phyloP scores from a whole-genome alignment of 495 filamentous ascomycete genomes.

The Aspergillus panamensis region DNA sequence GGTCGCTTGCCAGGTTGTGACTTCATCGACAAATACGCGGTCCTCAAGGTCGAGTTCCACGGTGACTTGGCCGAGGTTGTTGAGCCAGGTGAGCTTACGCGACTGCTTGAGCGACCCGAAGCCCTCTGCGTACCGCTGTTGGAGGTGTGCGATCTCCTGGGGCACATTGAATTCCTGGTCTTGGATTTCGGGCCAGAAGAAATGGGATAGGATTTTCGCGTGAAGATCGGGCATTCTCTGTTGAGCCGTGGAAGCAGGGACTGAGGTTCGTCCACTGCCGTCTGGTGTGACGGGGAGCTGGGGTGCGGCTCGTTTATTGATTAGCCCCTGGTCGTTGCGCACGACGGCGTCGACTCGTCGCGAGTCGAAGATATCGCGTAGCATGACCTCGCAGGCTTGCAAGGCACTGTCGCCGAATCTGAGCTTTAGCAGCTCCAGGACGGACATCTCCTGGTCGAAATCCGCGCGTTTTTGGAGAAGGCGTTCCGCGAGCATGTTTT shows the following conservation, averaged over 20 bases:
- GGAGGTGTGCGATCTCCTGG: slow-evolving; percentile 54
- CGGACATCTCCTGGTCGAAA: slow-evolving; percentile 73
- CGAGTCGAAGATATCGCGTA: slow-evolving; percentile 89
- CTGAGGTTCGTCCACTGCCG: background rate
- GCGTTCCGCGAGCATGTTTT: slow-evolving; percentile 76
- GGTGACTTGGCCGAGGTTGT: slow-evolving; percentile 72
- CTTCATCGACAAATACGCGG: slow-evolving; percentile 67
- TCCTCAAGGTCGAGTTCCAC: slow-evolving; percentile 83
- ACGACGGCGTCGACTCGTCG: slow-evolving; percentile 65
- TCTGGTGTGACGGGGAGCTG: slow-evolving; percentile 2
- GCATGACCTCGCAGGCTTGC: slow-evolving; percentile 95
- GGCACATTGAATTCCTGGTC: slow-evolving; percentile 75
- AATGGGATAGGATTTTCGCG: slow-evolving; percentile 81
- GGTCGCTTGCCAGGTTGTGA: slow-evolving; percentile 82
- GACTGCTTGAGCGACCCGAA: slow-evolving; percentile 76
- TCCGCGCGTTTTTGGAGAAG: slow-evolving; percentile 67
- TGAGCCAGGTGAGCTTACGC: slow-evolving; percentile 84
- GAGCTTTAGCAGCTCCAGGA: slow-evolving; percentile 82
- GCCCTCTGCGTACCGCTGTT: slow-evolving; percentile 66
- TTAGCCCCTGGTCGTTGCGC: slow-evolving; percentile 45
- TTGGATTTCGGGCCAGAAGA: slow-evolving; percentile 89
- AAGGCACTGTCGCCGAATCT: slow-evolving; percentile 82
- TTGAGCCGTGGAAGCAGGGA: background rate
- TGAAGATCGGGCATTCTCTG: slow-evolving; percentile 50
- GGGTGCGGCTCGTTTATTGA: slow-evolving; percentile 13